These are phyloP conservation scores for Daucus carota DNA, from an alignment of 129 eudicot genomes.

Conservation along the genomic window DNA sequence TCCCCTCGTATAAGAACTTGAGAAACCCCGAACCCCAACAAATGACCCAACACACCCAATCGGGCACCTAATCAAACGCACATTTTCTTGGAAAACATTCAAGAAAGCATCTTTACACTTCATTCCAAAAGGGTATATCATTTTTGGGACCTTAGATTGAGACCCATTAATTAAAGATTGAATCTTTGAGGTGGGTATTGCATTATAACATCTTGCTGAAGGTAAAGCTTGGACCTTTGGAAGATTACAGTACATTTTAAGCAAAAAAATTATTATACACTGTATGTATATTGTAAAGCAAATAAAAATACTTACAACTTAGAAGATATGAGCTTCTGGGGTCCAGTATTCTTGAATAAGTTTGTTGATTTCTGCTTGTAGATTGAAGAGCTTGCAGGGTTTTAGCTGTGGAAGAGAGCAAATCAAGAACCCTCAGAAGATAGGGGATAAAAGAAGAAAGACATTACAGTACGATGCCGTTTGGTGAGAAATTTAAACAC, in stretches of 20 bases:
- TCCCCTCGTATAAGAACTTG: constrained; percentile 27
- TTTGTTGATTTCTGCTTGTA: not conserved
- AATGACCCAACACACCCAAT: constrained; percentile 4
- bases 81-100: constrained; percentile 8
- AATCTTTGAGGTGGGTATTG: constrained; percentile 34
- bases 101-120: not conserved
- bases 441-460: not conserved
- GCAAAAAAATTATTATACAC: not conserved
- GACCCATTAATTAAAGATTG: constrained; percentile 28
- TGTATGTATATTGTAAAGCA: not conserved
- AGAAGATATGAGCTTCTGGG: not conserved
- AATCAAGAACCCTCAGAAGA: not conserved
- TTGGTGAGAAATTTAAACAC: no score
- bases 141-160: constrained; percentile 16
- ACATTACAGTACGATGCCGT: not conserved
- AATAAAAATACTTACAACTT: not conserved
- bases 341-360: not conserved
- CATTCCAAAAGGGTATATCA: constrained; percentile 12
- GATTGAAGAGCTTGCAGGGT: not conserved
- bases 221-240: constrained; percentile 49
- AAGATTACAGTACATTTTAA: constrained; percentile 43
- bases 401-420: not conserved
- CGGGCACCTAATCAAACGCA: constrained; percentile 16
- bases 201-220: constrained; percentile 28
- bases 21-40: constrained; percentile 32